phyloP scores from a whole-genome alignment of 345 rosid species.

The Fremontodendron californicum region DNA sequence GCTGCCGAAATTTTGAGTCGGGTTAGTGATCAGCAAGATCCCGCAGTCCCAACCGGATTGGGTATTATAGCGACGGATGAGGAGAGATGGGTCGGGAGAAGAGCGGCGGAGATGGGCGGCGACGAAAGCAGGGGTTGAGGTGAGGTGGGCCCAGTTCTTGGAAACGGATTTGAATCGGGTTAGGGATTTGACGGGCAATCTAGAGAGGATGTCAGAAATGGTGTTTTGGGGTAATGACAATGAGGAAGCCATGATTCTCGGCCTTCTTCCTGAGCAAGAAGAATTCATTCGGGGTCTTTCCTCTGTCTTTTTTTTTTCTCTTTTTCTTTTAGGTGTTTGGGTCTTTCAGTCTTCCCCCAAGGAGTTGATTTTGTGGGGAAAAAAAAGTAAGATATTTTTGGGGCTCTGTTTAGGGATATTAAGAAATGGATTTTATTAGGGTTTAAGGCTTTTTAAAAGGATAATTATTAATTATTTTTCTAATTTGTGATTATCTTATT shows the following conservation, averaged over 20 bases:
- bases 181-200: conserved; percentile 35
- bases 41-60: conserved; percentile 1
- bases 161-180: conserved; percentile 39
- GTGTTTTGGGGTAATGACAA: background rate
- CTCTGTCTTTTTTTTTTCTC: background rate
- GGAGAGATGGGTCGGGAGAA: conserved; percentile 12
- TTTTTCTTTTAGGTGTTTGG: background rate
- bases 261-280: conserved; percentile 12
- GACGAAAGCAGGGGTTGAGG: conserved; percentile 23
- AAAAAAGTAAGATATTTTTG: too few species aligned
- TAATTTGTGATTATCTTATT: too few species aligned
- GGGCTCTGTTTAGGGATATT: too few species aligned
- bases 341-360: background rate
- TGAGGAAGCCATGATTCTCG: conserved; percentile 1
- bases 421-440: background rate
- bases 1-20: conserved; percentile 3
- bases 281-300: conserved; percentile 9
- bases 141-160: conserved; percentile 26
- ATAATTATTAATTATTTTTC: too few species aligned
- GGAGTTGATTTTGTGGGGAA: background rate
- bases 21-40: background rate
- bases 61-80: conserved; percentile 27
- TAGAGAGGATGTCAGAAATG: conserved; percentile 29
- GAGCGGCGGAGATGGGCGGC: conserved; percentile 33
- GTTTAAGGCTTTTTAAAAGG: background rate